These are phyloP conservation scores for Aegle marmelos DNA, from an alignment of 345 rosid species.

Conservation along the genomic window DNA sequence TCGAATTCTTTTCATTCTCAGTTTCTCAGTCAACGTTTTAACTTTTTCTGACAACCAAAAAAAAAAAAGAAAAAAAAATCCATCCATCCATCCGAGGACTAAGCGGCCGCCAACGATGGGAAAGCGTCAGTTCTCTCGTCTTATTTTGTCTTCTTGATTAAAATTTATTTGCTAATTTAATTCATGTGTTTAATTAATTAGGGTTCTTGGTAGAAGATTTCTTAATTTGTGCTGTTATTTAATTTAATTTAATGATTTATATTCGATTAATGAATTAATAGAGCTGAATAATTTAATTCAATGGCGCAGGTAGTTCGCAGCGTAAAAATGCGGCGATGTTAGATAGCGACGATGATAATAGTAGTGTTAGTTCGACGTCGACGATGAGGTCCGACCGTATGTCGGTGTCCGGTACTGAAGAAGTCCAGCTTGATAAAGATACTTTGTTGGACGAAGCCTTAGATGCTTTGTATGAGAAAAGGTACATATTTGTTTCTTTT, in stretches of 20 bases:
- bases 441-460: conserved; percentile 69
- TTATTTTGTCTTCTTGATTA: background rate
- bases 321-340: conserved; percentile 50
- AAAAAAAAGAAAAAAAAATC: too few relatives aligned
- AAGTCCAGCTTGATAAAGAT: conserved; percentile 62
- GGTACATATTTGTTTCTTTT: conserved; percentile 30
- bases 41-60: conserved; percentile 23
- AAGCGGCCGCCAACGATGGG: conserved; percentile 51
- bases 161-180: conserved; percentile 2
- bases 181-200: background rate
- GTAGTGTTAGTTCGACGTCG: conserved; percentile 77
- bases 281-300: too few relatives aligned
- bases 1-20: conserved; percentile 22
- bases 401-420: conserved; percentile 51
- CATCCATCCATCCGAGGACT: background rate
- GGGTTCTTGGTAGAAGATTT: background rate
- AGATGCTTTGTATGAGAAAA: conserved; percentile 79
- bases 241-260: too few relatives aligned
- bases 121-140: conserved; percentile 48
- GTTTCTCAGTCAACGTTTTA: conserved; percentile 38
- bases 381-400: conserved; percentile 54
- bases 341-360: conserved; percentile 79
- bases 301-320: conserved; percentile 44
- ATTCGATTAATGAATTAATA: too few relatives aligned
- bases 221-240: background rate